Percentiles rank a stretch among this genome's conserved stretches.
These are phyloP conservation scores for Penicillium sp. DNA, from an alignment of 2,329 filamentous ascomycete species.

Conservation along the genomic window DNA sequence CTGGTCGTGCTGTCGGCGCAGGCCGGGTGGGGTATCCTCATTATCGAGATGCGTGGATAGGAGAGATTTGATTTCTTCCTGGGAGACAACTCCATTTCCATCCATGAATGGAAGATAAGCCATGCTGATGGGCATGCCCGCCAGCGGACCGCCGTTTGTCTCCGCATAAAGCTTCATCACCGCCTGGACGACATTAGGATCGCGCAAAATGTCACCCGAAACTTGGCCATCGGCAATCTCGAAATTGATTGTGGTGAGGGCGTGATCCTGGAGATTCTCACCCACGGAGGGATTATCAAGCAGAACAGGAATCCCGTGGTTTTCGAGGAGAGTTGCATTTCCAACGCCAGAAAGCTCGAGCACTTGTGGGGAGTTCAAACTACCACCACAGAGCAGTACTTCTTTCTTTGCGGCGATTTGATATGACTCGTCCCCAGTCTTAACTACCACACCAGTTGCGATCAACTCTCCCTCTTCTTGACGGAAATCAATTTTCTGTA, in stretches of 20 bases:
- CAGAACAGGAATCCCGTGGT: slow-evolving; percentile 45
- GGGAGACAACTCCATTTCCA: slow-evolving; percentile 14
- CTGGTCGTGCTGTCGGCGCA: slow-evolving; percentile 14
- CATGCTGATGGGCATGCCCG: slow-evolving; percentile 24
- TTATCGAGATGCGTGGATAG: slow-evolving; percentile 7
- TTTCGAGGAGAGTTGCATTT: slow-evolving; percentile 43
- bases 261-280: slow-evolving; percentile 55
- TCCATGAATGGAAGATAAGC: slow-evolving; percentile 30
- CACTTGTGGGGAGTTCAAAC: slow-evolving; percentile 57
- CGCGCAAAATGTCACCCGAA: slow-evolving; percentile 26
- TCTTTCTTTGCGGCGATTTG: slow-evolving; percentile 46
- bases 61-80: slow-evolving; percentile 9
- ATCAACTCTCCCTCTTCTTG: slow-evolving; percentile 21
- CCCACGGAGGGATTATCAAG: slow-evolving; percentile 51
- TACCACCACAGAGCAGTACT: slow-evolving; percentile 62
- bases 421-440: slow-evolving; percentile 18
- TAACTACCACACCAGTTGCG: slow-evolving; percentile 22
- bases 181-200: slow-evolving; percentile 20
- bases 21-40: not conserved
- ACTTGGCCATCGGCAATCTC: slow-evolving; percentile 24
- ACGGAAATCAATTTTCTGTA: slow-evolving; percentile 49
- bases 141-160: slow-evolving; percentile 24
- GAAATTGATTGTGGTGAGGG: slow-evolving; percentile 32
- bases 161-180: slow-evolving; percentile 25
- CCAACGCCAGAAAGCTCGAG: slow-evolving; percentile 65